Evolutionary conservation across 2,329 filamentous ascomycete species (phyloP).

Genomic region (Ceratocystis ficicola): DNA sequence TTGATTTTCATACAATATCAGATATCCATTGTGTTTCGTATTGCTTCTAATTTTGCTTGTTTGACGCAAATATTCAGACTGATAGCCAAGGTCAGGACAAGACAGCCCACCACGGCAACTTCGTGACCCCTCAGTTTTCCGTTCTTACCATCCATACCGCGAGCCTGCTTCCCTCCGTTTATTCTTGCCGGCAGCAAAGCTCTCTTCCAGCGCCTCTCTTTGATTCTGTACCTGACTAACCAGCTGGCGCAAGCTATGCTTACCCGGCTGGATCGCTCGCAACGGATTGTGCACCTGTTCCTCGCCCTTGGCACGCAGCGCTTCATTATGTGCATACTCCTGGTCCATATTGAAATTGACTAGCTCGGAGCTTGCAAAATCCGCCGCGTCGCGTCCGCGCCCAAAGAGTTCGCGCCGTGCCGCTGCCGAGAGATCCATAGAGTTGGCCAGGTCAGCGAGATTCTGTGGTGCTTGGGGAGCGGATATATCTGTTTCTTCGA

Average conservation of each 20-base stretch:
- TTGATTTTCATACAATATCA: slow-evolving; percentile 18
- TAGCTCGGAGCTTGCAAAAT: slow-evolving; percentile 47
- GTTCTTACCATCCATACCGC: slow-evolving; percentile 62
- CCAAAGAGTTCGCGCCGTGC: slow-evolving; percentile 79
- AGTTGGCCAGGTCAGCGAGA: slow-evolving; percentile 48
- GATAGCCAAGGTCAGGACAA: neutral
- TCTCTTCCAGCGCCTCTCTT: slow-evolving; percentile 79
- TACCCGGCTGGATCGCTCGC: slow-evolving; percentile 65
- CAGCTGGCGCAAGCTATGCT: slow-evolving; percentile 79
- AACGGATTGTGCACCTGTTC: slow-evolving; percentile 64
- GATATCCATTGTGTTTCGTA: slow-evolving; percentile 16
- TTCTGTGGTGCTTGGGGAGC: slow-evolving; percentile 23
- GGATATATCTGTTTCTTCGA: slow-evolving; percentile 28
- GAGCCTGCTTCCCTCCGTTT: slow-evolving; percentile 73
- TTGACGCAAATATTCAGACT: neutral
- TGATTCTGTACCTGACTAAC: slow-evolving; percentile 73
- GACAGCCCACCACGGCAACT: neutral
- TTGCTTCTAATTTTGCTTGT: neutral
- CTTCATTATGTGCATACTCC: slow-evolving; percentile 79
- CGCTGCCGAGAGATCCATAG: slow-evolving; percentile 65
- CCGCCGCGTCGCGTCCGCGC: slow-evolving; percentile 39
- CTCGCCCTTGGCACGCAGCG: slow-evolving; percentile 56
- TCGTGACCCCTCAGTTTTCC: neutral
- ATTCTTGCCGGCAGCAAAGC: slow-evolving; percentile 67
- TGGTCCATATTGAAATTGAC: slow-evolving; percentile 79